Evolutionary conservation across 1,284 basidiomycete genomes (phyloP).

Genomic region (Vanrija pseudolonga): DNA sequence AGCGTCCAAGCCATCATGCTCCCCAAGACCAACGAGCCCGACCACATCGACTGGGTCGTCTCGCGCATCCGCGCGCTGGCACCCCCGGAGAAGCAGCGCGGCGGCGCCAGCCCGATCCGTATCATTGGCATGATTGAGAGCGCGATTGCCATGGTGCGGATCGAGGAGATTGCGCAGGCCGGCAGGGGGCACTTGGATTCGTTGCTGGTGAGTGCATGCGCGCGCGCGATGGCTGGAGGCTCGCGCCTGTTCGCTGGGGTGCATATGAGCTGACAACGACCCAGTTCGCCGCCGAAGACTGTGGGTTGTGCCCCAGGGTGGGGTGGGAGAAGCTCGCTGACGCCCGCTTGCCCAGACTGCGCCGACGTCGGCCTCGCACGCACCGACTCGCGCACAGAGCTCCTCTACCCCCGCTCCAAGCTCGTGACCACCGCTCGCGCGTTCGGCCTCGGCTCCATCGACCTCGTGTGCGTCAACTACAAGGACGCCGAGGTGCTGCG

Average conservation of each 20-base stretch:
- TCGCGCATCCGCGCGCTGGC: conserved; percentile 38
- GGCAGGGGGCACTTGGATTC: conserved; percentile 41
- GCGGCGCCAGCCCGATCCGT: conserved; percentile 50
- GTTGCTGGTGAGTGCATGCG: conserved; percentile 40
- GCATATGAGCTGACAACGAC: conserved; percentile 57
- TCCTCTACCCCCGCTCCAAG: conserved; percentile 80
- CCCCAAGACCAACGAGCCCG: conserved; percentile 69
- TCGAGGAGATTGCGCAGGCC: conserved; percentile 32
- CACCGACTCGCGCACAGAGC: conserved; percentile 67
- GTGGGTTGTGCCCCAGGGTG: conserved; percentile 53
- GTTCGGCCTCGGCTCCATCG: conserved; percentile 77
- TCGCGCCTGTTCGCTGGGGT: too few relatives aligned
- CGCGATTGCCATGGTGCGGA: conserved; percentile 55
- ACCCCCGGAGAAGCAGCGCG: conserved; percentile 23
- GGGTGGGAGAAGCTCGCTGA: not conserved
- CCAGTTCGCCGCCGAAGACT: conserved; percentile 90
- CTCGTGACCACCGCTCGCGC: conserved; percentile 82
- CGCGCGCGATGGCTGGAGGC: too few relatives aligned
- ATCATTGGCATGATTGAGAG: conserved; percentile 78
- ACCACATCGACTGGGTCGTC: conserved; percentile 64
- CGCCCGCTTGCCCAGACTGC: conserved; percentile 50
- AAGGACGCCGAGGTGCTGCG: conserved; percentile 66
- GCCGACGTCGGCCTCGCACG: conserved; percentile 81
- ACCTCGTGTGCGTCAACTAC: conserved; percentile 92
- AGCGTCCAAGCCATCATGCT: conserved; percentile 63